Conservation (phyloP, 345 rosid species). For the Brassica juncea region DNA sequence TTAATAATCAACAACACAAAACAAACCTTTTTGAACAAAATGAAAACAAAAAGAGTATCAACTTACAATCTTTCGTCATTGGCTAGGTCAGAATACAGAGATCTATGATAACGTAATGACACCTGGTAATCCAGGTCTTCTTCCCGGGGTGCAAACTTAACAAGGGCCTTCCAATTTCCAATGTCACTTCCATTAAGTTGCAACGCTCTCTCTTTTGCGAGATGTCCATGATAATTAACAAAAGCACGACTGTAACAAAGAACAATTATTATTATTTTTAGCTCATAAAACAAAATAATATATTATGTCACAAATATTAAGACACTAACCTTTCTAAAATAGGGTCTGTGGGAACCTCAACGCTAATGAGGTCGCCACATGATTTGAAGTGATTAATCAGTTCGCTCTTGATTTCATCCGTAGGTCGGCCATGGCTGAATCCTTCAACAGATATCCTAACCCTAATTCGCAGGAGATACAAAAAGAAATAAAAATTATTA, state of each 20-base stretch:
- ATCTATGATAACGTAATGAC: background rate
- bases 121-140: background rate
- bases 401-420: background rate
- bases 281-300: background rate
- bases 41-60: background rate
- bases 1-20: background rate
- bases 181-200: background rate
- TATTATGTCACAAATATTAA: background rate
- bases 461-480: background rate
- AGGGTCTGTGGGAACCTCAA: background rate
- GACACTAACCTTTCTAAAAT: background rate
- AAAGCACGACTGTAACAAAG: background rate
- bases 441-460: background rate
- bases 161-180: background rate
- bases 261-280: background rate
- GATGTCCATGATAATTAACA: background rate
- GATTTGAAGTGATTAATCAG: background rate
- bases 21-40: background rate
- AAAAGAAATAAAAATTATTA: background rate
- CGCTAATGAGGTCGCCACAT: background rate
- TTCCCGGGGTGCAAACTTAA: background rate
- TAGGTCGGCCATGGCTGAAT: background rate
- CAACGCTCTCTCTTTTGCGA: background rate
- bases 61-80: background rate
- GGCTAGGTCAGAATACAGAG: background rate